Percentiles rank a stretch among this genome's conserved stretches.
Evolutionary conservation across 352 stramenopile genomes (phyloP).

Genomic region (Pythium coloratum): DNA sequence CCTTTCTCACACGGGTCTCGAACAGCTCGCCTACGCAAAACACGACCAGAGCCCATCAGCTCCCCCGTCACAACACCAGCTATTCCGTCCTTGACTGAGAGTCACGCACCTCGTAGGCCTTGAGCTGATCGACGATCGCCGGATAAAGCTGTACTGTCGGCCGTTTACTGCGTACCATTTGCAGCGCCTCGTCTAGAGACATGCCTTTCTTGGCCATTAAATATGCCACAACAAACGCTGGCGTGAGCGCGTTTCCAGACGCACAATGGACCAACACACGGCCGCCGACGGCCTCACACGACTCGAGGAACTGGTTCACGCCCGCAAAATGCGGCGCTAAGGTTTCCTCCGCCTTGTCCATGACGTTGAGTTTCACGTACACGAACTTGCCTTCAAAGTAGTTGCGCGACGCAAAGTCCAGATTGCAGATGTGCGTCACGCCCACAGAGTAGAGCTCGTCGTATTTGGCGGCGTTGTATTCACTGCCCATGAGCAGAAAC

Average conservation of each 20-base stretch:
- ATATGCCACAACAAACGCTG: constrained; percentile 30
- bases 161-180: constrained; percentile 14
- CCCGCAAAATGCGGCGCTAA: constrained; percentile 24
- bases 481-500: constrained; percentile 23
- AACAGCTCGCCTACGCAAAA: constrained; percentile 3
- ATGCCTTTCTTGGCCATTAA: constrained; percentile 25
- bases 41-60: not conserved
- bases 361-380: constrained; percentile 32
- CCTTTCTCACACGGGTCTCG: not conserved
- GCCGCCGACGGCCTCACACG: constrained; percentile 21
- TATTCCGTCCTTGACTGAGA: not conserved
- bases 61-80: not conserved
- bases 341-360: constrained; percentile 18
- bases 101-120: constrained; percentile 19
- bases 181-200: constrained; percentile 20
- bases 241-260: constrained; percentile 22
- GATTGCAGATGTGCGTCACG: constrained; percentile 34
- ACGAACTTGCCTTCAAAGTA: constrained; percentile 39
- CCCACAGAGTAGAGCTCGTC: constrained; percentile 27
- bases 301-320: constrained; percentile 27
- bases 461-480: constrained; percentile 27
- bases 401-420: constrained; percentile 30
- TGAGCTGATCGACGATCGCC: constrained; percentile 24
- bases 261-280: constrained; percentile 29
- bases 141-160: constrained; percentile 21